phyloP scores from a whole-genome alignment of 2,329 filamentous ascomycete genomes.

The Penicillium sp. region DNA sequence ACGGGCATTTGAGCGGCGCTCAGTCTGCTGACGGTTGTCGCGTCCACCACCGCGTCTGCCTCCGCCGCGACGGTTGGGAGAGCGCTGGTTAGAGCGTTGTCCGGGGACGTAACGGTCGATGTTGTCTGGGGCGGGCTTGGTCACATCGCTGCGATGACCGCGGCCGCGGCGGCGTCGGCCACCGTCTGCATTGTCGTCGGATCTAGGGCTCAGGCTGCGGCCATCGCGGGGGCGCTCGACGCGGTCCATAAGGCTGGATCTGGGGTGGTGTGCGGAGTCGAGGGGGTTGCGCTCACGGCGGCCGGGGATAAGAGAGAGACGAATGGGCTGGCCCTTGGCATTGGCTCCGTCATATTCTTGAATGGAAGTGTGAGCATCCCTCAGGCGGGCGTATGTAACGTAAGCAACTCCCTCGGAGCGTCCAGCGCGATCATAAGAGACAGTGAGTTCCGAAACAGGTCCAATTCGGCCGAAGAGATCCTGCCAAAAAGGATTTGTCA shows the following conservation, averaged over 20 bases:
- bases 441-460: conserved; percentile 64
- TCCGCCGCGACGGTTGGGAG: conserved; percentile 44
- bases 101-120: conserved; percentile 80
- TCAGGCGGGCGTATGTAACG: conserved; percentile 70
- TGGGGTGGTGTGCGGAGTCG: conserved; percentile 51
- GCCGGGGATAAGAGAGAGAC: conserved; percentile 64
- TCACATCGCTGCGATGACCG: conserved; percentile 54
- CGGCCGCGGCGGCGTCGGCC: conserved; percentile 37
- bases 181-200: conserved; percentile 35
- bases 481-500: conserved; percentile 46
- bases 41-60: conserved; percentile 51
- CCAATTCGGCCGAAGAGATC: conserved; percentile 80
- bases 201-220: conserved; percentile 45
- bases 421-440: conserved; percentile 83
- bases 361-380: conserved; percentile 73
- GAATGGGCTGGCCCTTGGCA: conserved; percentile 83
- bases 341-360: conserved; percentile 85
- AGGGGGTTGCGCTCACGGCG: conserved; percentile 46
- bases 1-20: conserved; percentile 52
- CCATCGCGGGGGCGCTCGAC: conserved; percentile 50
- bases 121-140: conserved; percentile 60
- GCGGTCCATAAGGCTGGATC: conserved; percentile 65
- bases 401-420: conserved; percentile 82
- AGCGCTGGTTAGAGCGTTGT: conserved; percentile 43
- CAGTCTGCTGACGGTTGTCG: conserved; percentile 34